These are phyloP conservation scores for Henckelia pumila DNA, from an alignment of 257 asterid genomes.

Conservation along the genomic window DNA sequence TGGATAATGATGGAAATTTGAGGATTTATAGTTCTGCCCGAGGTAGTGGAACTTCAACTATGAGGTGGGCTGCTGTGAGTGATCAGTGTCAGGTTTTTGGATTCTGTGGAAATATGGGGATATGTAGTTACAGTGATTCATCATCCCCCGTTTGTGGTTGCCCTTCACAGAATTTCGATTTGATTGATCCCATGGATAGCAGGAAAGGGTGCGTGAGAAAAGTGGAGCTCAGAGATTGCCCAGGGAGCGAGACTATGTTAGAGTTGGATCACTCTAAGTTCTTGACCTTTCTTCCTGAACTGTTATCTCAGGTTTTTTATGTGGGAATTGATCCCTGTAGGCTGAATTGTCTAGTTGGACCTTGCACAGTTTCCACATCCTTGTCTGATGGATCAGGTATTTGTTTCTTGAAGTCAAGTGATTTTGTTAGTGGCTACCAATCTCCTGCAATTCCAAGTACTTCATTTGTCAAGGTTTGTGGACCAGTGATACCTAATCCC, in stretches of 20 bases:
- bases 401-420: constrained; percentile 50
- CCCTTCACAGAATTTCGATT: constrained; percentile 66
- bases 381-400: constrained; percentile 81
- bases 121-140: constrained; percentile 67
- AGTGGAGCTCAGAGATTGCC: constrained; percentile 55
- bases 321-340: constrained; percentile 56
- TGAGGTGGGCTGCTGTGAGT: constrained; percentile 76
- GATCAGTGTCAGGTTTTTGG: constrained; percentile 83
- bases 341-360: constrained; percentile 45
- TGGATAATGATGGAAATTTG: constrained; percentile 77
- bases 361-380: constrained; percentile 68
- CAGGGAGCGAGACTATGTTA: constrained; percentile 53
- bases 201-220: constrained; percentile 69
- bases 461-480: constrained; percentile 71
- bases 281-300: constrained; percentile 61
- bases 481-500: constrained; percentile 55
- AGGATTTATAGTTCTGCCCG: constrained; percentile 64
- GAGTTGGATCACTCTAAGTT: constrained; percentile 53
- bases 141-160: constrained; percentile 63
- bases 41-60: constrained; percentile 41
- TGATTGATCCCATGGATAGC: constrained; percentile 44
- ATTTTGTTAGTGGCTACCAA: constrained; percentile 62
- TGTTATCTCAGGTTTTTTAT: constrained; percentile 35
- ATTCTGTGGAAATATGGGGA: constrained; percentile 75
- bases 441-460: constrained; percentile 76